A percentile compares a stretch with the other conserved stretches of the same genome.
These are phyloP conservation scores for Setaria viridis DNA, from an alignment of 202 grass and related monocot genomes.

Conservation along the genomic window DNA sequence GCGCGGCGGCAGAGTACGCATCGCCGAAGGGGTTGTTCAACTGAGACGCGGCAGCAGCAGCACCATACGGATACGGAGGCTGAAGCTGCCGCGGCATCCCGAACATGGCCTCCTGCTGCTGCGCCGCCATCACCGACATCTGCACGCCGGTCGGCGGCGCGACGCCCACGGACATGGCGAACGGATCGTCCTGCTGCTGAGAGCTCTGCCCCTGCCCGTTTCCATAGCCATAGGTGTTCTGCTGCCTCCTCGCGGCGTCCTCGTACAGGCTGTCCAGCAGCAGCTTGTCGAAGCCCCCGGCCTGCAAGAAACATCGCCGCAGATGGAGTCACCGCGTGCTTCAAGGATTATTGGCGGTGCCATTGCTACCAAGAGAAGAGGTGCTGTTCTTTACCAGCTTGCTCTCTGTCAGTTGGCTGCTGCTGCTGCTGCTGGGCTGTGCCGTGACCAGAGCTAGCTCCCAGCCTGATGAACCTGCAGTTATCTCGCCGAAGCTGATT, in stretches of 20 bases:
- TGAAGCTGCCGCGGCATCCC: conserved; percentile 57
- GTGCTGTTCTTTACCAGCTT: conserved; percentile 55
- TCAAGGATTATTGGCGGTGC: not conserved
- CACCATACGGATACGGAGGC: conserved; percentile 9
- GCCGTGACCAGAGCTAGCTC: conserved; percentile 79
- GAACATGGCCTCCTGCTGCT: conserved; percentile 48
- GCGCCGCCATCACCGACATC: conserved; percentile 65
- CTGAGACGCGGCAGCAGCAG: not conserved
- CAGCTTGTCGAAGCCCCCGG: conserved; percentile 75
- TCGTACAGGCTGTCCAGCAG: conserved; percentile 82
- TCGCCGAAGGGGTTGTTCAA: conserved; percentile 77
- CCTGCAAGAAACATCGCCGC: conserved; percentile 34
- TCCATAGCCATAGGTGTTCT: conserved; percentile 34
- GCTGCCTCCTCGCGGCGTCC: conserved; percentile 57
- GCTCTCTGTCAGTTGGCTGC: conserved; percentile 48
- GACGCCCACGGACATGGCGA: conserved; percentile 61
- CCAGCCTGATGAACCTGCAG: conserved; percentile 66
- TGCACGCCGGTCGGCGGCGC: conserved; percentile 69
- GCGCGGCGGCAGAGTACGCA: conserved; percentile 33
- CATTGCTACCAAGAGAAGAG: not conserved
- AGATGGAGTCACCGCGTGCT: not conserved
- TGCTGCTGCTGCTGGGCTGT: conserved; percentile 34
- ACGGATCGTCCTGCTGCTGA: conserved; percentile 55
- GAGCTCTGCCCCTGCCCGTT: not conserved
- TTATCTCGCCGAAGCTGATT: conserved; percentile 26